phyloP scores from a whole-genome alignment of 2,329 filamentous ascomycete species.

The Exophiala bonariae region DNA sequence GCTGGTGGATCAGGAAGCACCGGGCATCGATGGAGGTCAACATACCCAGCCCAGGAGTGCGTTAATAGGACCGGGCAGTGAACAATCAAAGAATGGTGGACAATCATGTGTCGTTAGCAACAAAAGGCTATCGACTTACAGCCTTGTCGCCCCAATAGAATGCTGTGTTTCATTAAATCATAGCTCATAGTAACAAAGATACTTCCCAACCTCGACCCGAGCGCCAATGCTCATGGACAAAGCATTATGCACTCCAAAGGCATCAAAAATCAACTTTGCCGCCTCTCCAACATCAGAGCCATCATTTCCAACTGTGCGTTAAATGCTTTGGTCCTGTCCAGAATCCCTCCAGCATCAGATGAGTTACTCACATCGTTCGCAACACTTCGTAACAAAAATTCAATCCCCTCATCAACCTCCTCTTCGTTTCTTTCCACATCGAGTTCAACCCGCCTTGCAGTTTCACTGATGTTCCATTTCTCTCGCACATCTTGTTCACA shows the following conservation, averaged over 20 bases:
- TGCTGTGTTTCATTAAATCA: too few relatives aligned
- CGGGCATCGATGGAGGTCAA: too few relatives aligned
- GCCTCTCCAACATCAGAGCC: slow-evolving; percentile 22
- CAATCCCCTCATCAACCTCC: slow-evolving; percentile 34
- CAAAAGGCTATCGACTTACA: too few relatives aligned
- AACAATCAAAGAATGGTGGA: too few relatives aligned
- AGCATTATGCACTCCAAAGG: slow-evolving; percentile 1
- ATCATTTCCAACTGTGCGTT: slow-evolving; percentile 44
- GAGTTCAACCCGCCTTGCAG: slow-evolving; percentile 43
- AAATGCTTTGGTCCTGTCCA: slow-evolving; percentile 42
- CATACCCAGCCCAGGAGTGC: too few relatives aligned
- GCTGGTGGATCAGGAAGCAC: too few relatives aligned
- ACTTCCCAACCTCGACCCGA: too few relatives aligned
- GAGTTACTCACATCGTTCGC: slow-evolving; percentile 41
- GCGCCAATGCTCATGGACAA: too few relatives aligned
- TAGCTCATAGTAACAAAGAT: too few relatives aligned
- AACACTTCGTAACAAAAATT: slow-evolving; percentile 44
- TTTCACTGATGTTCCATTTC: slow-evolving; percentile 26
- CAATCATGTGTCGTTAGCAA: too few relatives aligned
- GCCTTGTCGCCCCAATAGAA: too few relatives aligned
- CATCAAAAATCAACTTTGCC: background rate
- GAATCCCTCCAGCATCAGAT: slow-evolving; percentile 41
- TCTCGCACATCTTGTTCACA: slow-evolving; percentile 36
- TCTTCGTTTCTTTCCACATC: slow-evolving; percentile 39
- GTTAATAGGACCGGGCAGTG: too few relatives aligned